Percentiles rank a stretch among this genome's conserved stretches.
Conservation (phyloP, 148 eudicot species). For the Drosera capensis region DNA sequence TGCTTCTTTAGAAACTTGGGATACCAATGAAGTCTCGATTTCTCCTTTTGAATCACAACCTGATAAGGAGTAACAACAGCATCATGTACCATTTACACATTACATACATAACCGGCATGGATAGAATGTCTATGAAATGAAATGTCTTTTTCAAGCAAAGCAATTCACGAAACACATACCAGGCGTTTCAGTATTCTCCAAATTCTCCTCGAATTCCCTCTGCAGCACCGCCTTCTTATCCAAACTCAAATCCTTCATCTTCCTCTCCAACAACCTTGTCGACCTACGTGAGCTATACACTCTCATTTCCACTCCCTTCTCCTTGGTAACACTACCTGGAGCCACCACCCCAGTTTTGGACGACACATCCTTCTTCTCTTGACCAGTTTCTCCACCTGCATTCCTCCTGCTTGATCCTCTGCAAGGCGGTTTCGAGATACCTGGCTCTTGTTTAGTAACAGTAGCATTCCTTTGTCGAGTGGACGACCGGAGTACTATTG, state of each 20-base stretch:
- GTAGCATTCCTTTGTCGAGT: constrained; percentile 17
- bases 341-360: constrained; percentile 8
- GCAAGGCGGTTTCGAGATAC: constrained; percentile 15
- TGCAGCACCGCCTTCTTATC: constrained; percentile 7
- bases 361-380: constrained; percentile 9
- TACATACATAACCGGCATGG: background rate
- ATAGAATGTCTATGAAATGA: too few relatives aligned
- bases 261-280: constrained; percentile 30
- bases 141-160: background rate
- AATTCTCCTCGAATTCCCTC: constrained; percentile 6
- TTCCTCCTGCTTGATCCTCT: constrained; percentile 13
- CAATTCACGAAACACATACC: constrained; percentile 12
- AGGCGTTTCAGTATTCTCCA: constrained; percentile 7
- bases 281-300: constrained; percentile 32
- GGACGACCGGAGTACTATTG: constrained; percentile 23
- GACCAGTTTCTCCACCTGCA: constrained; percentile 11
- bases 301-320: constrained; percentile 8
- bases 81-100: background rate
- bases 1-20: background rate
- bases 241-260: constrained; percentile 8
- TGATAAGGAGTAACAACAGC: constrained; percentile 3
- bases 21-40: constrained; percentile 10
- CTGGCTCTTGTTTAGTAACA: constrained; percentile 11
- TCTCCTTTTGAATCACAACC: constrained; percentile 7
- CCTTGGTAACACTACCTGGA: constrained; percentile 10